Evolutionary conservation across 208 protist species (phyloP).

Genomic region (Borovskyia barvae): DNA sequence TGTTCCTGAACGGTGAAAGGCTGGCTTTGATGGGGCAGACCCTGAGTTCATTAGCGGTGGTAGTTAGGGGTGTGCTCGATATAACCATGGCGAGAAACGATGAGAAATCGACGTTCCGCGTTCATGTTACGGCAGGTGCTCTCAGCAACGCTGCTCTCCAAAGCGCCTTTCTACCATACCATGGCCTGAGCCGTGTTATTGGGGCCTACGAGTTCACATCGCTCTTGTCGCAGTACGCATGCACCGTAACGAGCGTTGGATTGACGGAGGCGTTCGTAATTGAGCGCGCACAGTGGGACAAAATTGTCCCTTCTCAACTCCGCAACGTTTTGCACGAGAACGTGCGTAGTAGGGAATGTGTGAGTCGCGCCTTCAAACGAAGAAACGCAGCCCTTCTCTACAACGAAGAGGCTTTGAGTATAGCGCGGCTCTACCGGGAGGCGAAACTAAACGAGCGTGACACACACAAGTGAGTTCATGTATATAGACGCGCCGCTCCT

Average conservation of each 20-base stretch:
- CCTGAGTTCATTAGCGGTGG: constrained; percentile 53
- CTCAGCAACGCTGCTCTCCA: constrained; percentile 1
- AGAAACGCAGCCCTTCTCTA: constrained; percentile 39
- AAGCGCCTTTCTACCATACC: background rate
- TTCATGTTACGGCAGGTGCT: background rate
- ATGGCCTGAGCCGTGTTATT: constrained; percentile 45
- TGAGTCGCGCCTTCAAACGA: constrained; percentile 52
- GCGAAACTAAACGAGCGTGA: constrained; percentile 10
- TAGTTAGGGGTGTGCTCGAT: constrained; percentile 65
- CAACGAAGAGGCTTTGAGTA: constrained; percentile 38
- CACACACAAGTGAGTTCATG: constrained; percentile 21
- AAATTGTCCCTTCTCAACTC: constrained; percentile 46
- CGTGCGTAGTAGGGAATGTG: constrained; percentile 41
- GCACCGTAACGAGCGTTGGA: constrained; percentile 72
- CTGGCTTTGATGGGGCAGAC: constrained; percentile 68
- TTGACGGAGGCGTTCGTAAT: constrained; percentile 76
- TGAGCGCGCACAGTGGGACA: constrained; percentile 45
- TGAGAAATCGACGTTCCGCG: constrained; percentile 35
- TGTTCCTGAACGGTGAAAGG: constrained; percentile 81
- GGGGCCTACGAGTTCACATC: constrained; percentile 79
- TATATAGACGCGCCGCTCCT: too few relatives aligned
- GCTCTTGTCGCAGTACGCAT: constrained; percentile 58
- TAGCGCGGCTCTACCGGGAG: constrained; percentile 51
- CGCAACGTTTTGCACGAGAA: constrained; percentile 41
- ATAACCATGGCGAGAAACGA: constrained; percentile 54